Percentiles rank a stretch among this genome's conserved stretches.
These are phyloP conservation scores for Phoma sp. DNA, from an alignment of 2,329 filamentous ascomycete genomes.

Conservation along the genomic window DNA sequence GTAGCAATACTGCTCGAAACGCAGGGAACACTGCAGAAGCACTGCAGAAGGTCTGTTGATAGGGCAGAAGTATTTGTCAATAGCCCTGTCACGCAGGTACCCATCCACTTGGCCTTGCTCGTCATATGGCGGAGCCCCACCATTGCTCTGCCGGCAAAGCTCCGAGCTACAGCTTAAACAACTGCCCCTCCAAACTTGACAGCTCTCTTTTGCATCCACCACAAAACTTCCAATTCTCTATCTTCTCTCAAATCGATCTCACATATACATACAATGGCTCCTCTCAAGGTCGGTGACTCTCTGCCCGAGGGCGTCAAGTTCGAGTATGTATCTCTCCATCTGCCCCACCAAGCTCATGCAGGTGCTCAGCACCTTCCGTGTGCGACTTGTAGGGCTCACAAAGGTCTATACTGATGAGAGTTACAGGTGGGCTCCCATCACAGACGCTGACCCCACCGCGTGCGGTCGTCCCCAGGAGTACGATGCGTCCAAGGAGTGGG, in stretches of 20 bases:
- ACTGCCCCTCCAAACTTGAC: conserved; percentile 18
- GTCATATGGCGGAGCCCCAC: conserved; percentile 16
- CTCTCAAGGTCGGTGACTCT: conserved; percentile 78
- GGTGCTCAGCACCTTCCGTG: neutral
- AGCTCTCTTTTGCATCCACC: neutral
- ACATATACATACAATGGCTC: conserved; percentile 58
- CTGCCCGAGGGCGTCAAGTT: conserved; percentile 85
- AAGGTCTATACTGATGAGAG: conserved; percentile 6
- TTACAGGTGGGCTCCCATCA: conserved; percentile 76
- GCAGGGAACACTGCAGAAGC: neutral
- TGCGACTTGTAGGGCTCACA: neutral
- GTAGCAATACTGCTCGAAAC: conserved; percentile 10
- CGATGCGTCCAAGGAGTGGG: conserved; percentile 78
- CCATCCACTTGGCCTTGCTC: conserved; percentile 10
- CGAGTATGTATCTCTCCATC: conserved; percentile 57
- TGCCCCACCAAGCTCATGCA: conserved; percentile 4
- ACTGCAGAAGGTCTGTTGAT: neutral
- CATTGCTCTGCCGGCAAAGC: conserved; percentile 7
- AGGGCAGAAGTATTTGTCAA: conserved; percentile 19
- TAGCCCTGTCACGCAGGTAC: conserved; percentile 14
- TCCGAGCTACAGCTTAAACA: conserved; percentile 19
- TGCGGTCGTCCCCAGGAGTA: conserved; percentile 82
- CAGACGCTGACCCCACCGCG: conserved; percentile 71
- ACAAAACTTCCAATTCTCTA: neutral
- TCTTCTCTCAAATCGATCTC: neutral